Conservation (phyloP, 1,284 basidiomycete genomes). For the Ceratobasidium sp. region DNA sequence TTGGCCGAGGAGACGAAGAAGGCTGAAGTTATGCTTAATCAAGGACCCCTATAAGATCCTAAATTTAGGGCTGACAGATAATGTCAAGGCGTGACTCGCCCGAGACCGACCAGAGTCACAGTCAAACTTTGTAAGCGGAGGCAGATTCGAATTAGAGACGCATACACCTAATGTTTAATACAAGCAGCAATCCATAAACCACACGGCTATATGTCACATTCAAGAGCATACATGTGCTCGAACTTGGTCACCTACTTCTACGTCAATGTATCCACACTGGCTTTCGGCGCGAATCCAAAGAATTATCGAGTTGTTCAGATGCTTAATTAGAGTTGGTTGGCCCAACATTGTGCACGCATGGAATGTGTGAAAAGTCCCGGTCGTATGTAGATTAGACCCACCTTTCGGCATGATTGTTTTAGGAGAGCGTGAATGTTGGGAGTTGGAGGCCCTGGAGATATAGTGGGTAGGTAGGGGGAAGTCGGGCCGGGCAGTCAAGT, state of each 20-base stretch:
- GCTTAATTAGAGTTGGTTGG: neutral
- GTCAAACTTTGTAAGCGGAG: too few relatives aligned
- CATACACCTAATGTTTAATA: too few relatives aligned
- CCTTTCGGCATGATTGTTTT: constrained; percentile 69
- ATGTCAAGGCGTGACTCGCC: too few relatives aligned
- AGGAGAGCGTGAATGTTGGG: constrained; percentile 83
- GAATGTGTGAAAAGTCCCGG: constrained; percentile 88
- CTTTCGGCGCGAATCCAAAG: constrained; percentile 71
- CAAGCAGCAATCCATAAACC: too few relatives aligned
- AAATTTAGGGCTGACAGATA: too few relatives aligned
- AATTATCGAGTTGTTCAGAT: constrained; percentile 56
- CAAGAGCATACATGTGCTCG: too few relatives aligned
- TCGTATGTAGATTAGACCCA: constrained; percentile 88
- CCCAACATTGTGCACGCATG: constrained; percentile 57
- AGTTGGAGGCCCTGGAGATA: constrained; percentile 88
- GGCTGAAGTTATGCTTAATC: constrained; percentile 77
- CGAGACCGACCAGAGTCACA: too few relatives aligned
- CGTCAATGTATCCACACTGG: constrained; percentile 85
- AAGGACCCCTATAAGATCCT: constrained; percentile 75
- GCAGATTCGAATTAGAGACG: too few relatives aligned
- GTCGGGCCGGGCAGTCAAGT: neutral
- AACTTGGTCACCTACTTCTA: constrained; percentile 77
- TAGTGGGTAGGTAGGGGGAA: neutral
- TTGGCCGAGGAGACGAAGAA: constrained; percentile 73
- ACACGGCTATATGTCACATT: too few relatives aligned